Evolutionary conservation across 495 filamentous ascomycete genomes (phyloP), one percentile per base, ranked within the genome.

Genomic region (Aspergillus baeticus): DNA sequence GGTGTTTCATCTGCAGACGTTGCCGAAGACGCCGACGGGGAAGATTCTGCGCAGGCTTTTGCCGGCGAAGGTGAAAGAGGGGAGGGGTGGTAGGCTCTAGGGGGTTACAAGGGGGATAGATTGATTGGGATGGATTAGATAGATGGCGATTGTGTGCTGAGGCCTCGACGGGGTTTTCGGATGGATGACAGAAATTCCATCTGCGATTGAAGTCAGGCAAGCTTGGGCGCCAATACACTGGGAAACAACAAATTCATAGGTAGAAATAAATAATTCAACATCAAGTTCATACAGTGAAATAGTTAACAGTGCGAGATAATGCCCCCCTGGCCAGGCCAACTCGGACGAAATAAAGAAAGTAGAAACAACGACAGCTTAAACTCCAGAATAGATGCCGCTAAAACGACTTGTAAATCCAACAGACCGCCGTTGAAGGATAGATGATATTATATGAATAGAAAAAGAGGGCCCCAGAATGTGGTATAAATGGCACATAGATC

Each of bases 21-120:
- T 62, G 39, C 63, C 63, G 5, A 65, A 65, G 37, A 60, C 53
- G 17, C 52, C 63, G 1, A 62, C 63, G 10, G 63, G 63, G 7
- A 65, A 65, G 53, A 62, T 65, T 35, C 29, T 60, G 33, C 45
- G 59, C 15, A 51, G 59, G 10, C 55, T 60, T 46, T 45, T 65
- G 11, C 58, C 62, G 37, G 57, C 48, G 3, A 63, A 60, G 41
- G 29, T 59, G 41, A 57, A 57, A 31, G 60, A 57, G 51, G 22
- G n/a, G 33, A 56, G 60, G 36, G 44, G 35, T 2, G 49, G 53
- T 6, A 49, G 54, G 54, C 33, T 50, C 10, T 50, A 38, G 21
- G 17, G 15, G n/a, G n/a, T n/a, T n/a, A n/a, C n/a, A n/a, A n/a
- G n/a, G n/a, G n/a, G n/a, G n/a, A n/a, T n/a, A n/a, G n/a, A n/a